Evolutionary conservation across 2,329 filamentous ascomycete species (phyloP).

Genomic region (Fusarium cyanostomum): DNA sequence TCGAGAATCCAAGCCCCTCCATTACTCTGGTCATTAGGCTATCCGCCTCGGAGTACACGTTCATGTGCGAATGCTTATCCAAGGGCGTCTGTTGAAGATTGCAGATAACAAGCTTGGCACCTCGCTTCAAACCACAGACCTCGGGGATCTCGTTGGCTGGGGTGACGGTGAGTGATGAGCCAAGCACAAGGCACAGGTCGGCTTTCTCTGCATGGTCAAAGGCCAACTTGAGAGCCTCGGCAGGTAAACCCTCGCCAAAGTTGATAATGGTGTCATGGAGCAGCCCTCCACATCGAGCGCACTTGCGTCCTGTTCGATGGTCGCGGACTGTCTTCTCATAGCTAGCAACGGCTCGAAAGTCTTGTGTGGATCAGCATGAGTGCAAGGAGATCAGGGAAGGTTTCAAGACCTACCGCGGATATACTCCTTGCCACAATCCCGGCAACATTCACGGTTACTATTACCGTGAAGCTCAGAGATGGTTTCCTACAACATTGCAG

Average conservation of each 20-base stretch:
- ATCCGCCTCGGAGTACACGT: conserved; percentile 51
- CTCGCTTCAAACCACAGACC: conserved; percentile 43
- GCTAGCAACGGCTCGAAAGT: conserved; percentile 55
- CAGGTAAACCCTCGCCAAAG: conserved; percentile 53
- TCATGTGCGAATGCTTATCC: conserved; percentile 47
- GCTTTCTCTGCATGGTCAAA: conserved; percentile 50
- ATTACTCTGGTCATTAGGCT: conserved; percentile 53
- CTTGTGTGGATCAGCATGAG: conserved; percentile 31
- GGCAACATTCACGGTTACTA: conserved; percentile 57
- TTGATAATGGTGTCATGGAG: conserved; percentile 58
- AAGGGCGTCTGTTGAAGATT: conserved; percentile 57
- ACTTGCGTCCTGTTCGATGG: conserved; percentile 58
- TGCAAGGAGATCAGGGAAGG: accelerated
- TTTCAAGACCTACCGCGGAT: conserved; percentile 48
- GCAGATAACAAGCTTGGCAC: conserved; percentile 53
- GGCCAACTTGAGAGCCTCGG: conserved; percentile 46
- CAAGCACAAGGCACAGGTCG: conserved; percentile 57
- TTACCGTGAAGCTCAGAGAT: conserved; percentile 61
- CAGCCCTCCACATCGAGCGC: conserved; percentile 49
- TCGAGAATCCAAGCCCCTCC: conserved; percentile 48
- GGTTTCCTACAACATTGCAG: conserved; percentile 42
- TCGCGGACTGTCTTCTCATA: conserved; percentile 55
- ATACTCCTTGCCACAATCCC: conserved; percentile 57
- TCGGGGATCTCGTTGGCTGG: conserved; percentile 55
- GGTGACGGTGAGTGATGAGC: conserved; percentile 56